phyloP scores from a whole-genome alignment of 164 flowering plant genomes.

The Vitis riparia region DNA sequence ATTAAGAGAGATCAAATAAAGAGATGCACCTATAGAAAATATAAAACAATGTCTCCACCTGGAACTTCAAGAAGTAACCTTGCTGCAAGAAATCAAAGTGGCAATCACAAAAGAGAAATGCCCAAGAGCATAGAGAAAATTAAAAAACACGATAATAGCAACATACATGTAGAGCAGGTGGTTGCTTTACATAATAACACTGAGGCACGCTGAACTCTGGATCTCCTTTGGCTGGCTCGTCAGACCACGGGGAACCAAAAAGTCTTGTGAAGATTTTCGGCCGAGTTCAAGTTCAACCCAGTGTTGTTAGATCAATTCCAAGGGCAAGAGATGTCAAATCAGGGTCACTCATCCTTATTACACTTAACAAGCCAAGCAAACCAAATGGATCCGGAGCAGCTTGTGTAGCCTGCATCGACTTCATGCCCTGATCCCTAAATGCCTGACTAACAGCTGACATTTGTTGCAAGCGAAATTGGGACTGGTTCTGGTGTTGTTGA shows the following conservation, averaged over 20 bases:
- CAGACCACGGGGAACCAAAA: conserved; percentile 98
- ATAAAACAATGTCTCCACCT: conserved; percentile 69
- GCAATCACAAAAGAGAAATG: not conserved
- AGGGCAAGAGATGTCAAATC: conserved; percentile 86
- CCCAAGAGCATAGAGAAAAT: not conserved
- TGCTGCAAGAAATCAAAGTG: conserved; percentile 43
- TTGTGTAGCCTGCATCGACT: conserved; percentile 64
- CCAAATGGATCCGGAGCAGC: conserved; percentile 79
- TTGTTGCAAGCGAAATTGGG: conserved; percentile 83
- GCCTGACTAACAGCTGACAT: conserved; percentile 70
- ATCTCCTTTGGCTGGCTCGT: conserved; percentile 90
- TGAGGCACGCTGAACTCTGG: conserved; percentile 84
- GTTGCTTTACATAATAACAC: conserved; percentile 76
- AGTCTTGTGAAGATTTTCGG: conserved; percentile 83
- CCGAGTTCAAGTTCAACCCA: conserved; percentile 86
- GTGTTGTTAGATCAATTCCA: conserved; percentile 92
- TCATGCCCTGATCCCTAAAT: conserved; percentile 73
- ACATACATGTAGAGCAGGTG: conserved; percentile 79
- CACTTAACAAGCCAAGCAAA: conserved; percentile 81
- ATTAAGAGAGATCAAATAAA: not conserved
- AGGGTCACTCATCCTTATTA: conserved; percentile 84
- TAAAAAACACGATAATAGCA: not conserved
- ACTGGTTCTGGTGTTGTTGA: conserved; percentile 76
- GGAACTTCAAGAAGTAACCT: conserved; percentile 74
- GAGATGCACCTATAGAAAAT: conserved; percentile 80